Evolutionary conservation across 345 rosid genomes (phyloP), one percentile per base, ranked within the genome.

Genomic region (Eutrema japonicum): DNA sequence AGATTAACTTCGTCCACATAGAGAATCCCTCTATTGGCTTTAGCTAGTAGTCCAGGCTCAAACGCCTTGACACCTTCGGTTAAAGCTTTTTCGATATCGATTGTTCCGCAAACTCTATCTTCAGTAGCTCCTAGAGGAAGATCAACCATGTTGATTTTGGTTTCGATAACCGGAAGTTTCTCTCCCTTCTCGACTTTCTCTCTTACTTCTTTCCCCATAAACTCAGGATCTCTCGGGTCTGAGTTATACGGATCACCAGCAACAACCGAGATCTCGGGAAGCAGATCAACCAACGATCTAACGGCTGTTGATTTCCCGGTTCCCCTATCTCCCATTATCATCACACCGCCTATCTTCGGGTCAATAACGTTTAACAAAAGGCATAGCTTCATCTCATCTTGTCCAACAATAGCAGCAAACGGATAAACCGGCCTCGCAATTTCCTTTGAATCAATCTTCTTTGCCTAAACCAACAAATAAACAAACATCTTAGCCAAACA

Each of bases 311-410:
- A 91, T 81, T 93, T 90, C 41, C 98, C 96, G 0, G 96, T 90
- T 65, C 98, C 98, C 77, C 98, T 88, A 73, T 93, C 96, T 32
- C 96, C 98, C 98, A 93, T 93, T 47, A 93, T 90, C 97, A 93
- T 90, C 55, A 93, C 97, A 51, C 96, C 98, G 10, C 98, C 97
- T 70, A 93, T 90, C 89, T 89, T 90, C 11, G 98, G 96, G 79
- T 93, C 98, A 33, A 90, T 93, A 80, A 93, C 98, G 64, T 90
- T 90, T 38, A 93, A 74, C 74, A 93, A 64, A 66, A 93, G 97
- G 70, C 98, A 93, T 8, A 93, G 73, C 71, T 91, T 93, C 98
- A 93, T 91, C 89, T 93, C 98, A 66, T 93, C 98, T 77, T 93
- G 96, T 70, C 98, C 98, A 36, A 93, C 98, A 55, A 93, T 89